These are phyloP conservation scores for Zalerion maritima DNA, from an alignment of 495 filamentous ascomycete species.

Conservation along the genomic window DNA sequence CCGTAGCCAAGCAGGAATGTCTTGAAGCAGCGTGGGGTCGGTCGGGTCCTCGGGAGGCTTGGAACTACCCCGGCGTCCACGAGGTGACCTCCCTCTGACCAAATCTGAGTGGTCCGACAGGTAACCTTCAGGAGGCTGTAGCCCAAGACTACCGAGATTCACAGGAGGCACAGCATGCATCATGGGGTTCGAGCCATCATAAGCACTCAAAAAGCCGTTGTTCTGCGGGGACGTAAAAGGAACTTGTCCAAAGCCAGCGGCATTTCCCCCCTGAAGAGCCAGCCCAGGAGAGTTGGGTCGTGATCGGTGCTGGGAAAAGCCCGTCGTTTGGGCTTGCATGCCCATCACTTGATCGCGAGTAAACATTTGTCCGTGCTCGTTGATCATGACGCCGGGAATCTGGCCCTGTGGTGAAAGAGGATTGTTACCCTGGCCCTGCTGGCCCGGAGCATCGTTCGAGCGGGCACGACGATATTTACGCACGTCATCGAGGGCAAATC, in stretches of 20 bases:
- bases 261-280: slow-evolving; percentile 62
- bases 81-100: slow-evolving; percentile 76
- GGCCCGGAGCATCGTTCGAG: slow-evolving; percentile 66
- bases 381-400: slow-evolving; percentile 65
- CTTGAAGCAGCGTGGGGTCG: slow-evolving; percentile 77
- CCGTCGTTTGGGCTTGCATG: slow-evolving; percentile 68
- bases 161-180: slow-evolving; percentile 59
- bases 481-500: slow-evolving; percentile 90
- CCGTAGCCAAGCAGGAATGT: slow-evolving; percentile 91
- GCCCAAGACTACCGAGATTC: slow-evolving; percentile 60
- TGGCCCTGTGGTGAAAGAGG: slow-evolving; percentile 34
- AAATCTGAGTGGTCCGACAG: slow-evolving; percentile 89
- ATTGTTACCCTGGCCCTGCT: slow-evolving; percentile 23
- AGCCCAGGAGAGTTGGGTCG: slow-evolving; percentile 88
- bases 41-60: slow-evolving; percentile 98
- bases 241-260: slow-evolving; percentile 46
- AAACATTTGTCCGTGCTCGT: slow-evolving; percentile 78
- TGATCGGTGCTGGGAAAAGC: slow-evolving; percentile 63
- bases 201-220: slow-evolving; percentile 87
- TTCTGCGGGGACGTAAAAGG: slow-evolving; percentile 82
- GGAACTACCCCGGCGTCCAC: slow-evolving; percentile 83
- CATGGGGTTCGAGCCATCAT: slow-evolving; percentile 58
- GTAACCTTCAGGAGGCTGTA: slow-evolving; percentile 77
- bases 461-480: slow-evolving; percentile 85
- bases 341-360: slow-evolving; percentile 75